Evolutionary conservation across 371 early-diverging fungal genomes (phyloP).

Genomic region (Rhizopus delemar): DNA sequence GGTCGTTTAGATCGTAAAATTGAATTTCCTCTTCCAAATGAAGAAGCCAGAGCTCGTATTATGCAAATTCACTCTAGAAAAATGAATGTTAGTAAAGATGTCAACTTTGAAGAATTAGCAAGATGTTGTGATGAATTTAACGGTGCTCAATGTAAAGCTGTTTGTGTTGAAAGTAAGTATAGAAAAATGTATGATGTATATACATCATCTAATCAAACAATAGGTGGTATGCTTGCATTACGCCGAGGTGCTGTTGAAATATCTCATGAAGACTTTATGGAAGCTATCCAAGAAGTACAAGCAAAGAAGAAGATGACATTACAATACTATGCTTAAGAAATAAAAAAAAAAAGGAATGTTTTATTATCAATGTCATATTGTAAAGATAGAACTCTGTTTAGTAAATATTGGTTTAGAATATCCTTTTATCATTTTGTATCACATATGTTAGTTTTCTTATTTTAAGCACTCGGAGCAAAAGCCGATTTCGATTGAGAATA

Average conservation of each 20-base stretch:
- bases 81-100: slow-evolving; percentile 95
- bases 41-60: slow-evolving; percentile 98
- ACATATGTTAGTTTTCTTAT: no score
- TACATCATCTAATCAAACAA: neutral
- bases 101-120: slow-evolving; percentile 99
- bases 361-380: neutral
- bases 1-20: slow-evolving; percentile 99
- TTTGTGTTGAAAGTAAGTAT: slow-evolving; percentile 80
- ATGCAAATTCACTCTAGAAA: slow-evolving; percentile 99
- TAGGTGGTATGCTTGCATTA: slow-evolving; percentile 94
- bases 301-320: slow-evolving; percentile 99
- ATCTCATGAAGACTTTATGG: slow-evolving; percentile 99
- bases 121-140: slow-evolving; percentile 99
- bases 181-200: neutral
- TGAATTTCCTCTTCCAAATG: slow-evolving; percentile 99
- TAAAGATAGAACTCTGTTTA: neutral
- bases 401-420: no score
- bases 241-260: slow-evolving; percentile 90
- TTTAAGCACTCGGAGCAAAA: no score
- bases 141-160: slow-evolving; percentile 99
- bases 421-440: no score
- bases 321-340: slow-evolving; percentile 87
- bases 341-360: neutral
- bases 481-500: no score
- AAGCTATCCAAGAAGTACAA: slow-evolving; percentile 99